These are phyloP conservation scores for Morella rubra DNA, from an alignment of 306 rosid genomes.

Conservation along the genomic window DNA sequence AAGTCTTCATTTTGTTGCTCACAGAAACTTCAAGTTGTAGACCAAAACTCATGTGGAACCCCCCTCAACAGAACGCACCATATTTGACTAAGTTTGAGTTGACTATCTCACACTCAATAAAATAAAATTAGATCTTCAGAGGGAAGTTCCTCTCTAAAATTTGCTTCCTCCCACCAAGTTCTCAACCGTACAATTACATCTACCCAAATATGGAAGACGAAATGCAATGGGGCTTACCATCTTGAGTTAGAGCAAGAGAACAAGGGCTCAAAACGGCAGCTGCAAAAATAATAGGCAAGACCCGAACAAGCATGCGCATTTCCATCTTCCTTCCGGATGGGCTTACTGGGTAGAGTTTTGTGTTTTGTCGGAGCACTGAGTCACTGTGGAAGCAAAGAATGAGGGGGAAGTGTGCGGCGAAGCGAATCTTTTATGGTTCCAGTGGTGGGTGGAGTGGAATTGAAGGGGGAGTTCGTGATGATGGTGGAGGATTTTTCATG, in stretches of 20 bases:
- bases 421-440: slow-evolving; percentile 19
- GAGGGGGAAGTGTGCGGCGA: slow-evolving; percentile 2
- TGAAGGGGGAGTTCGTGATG: slow-evolving; percentile 26
- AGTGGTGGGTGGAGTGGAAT: slow-evolving; percentile 31
- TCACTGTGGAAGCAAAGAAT: neutral
- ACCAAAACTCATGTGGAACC: neutral
- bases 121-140: neutral
- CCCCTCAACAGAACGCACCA: neutral
- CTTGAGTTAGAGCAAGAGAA: slow-evolving; percentile 67
- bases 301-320: slow-evolving; percentile 43
- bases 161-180: neutral
- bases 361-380: neutral
- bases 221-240: slow-evolving; percentile 47
- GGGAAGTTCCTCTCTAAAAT: neutral
- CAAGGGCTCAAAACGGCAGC: slow-evolving; percentile 33
- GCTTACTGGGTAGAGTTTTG: slow-evolving; percentile 3
- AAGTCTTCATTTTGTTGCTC: neutral
- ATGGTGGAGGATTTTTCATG: slow-evolving; percentile 21
- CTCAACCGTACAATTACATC: neutral
- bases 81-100: neutral
- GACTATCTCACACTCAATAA: neutral
- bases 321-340: slow-evolving; percentile 28
- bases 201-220: neutral
- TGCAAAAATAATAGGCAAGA: slow-evolving; percentile 36
- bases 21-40: neutral